Percentiles rank a stretch among this genome's conserved stretches.
Conservation (phyloP, 352 stramenopile species). For the Peronospora destructor region DNA sequence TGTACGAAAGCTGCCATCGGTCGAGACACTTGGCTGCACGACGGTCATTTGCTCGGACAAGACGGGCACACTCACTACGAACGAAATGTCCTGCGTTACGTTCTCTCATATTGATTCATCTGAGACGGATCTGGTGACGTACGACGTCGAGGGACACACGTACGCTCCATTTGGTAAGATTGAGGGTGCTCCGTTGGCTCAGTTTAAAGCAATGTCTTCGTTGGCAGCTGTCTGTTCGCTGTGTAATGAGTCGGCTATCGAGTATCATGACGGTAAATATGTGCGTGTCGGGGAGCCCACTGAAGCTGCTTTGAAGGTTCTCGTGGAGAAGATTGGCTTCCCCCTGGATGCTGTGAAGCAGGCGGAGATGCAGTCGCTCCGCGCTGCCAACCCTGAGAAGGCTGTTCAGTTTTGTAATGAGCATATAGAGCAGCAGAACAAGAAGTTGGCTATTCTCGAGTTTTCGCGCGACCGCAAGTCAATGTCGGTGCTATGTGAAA, state of each 20-base stretch:
- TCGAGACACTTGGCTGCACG: constrained; percentile 97
- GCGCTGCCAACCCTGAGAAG: constrained; percentile 53
- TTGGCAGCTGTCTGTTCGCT: constrained; percentile 89
- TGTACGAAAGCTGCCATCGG: constrained; percentile 95
- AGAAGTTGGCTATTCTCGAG: constrained; percentile 91
- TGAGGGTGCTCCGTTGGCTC: constrained; percentile 33
- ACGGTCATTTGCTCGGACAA: constrained; percentile 92
- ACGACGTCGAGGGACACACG: constrained; percentile 90
- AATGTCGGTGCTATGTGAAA: constrained; percentile 93
- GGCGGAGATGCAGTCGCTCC: constrained; percentile 50
- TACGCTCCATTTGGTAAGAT: constrained; percentile 88
- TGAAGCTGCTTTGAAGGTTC: constrained; percentile 93
- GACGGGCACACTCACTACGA: constrained; percentile 95
- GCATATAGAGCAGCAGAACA: constrained; percentile 70
- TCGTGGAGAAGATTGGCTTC: constrained; percentile 93
- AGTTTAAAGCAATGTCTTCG: constrained; percentile 74
- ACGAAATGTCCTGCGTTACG: constrained; percentile 93
- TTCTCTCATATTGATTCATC: constrained; percentile 61
- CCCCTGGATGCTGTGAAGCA: constrained; percentile 54
- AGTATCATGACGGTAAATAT: constrained; percentile 86
- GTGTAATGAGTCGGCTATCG: constrained; percentile 95
- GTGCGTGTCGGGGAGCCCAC: constrained; percentile 93
- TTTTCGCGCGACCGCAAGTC: constrained; percentile 97
- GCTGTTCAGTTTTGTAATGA: constrained; percentile 83
- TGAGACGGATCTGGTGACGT: constrained; percentile 81